phyloP scores from a whole-genome alignment of 768 basidiomycete species.

The Cystobasidiopsis lactophilus region DNA sequence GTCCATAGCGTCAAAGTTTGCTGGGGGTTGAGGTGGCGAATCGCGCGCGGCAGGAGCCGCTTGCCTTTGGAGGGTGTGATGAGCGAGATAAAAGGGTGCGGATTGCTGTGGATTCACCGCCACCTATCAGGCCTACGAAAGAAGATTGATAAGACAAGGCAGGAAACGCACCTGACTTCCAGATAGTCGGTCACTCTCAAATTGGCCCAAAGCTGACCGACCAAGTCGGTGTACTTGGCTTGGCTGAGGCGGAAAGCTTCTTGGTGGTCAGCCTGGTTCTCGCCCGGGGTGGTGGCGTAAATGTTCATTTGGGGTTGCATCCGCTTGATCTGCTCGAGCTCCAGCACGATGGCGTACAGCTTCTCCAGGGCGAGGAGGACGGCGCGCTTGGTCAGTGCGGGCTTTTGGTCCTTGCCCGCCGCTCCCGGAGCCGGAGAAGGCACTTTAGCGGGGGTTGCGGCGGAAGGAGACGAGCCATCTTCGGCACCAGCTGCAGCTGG shows the following conservation, averaged over 20 bases:
- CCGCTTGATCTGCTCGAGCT: slow-evolving; percentile 62
- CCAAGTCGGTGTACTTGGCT: slow-evolving; percentile 23
- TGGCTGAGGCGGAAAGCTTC: slow-evolving; percentile 2
- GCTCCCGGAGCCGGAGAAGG: too few relatives aligned
- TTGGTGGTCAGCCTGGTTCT: not conserved
- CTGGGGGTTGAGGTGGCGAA: slow-evolving; percentile 53
- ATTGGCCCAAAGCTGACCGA: slow-evolving; percentile 55
- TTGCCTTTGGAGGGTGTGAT: slow-evolving; percentile 78
- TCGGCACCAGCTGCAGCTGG: slow-evolving; percentile 26
- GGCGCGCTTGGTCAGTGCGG: slow-evolving; percentile 59
- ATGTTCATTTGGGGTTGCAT: slow-evolving; percentile 39
- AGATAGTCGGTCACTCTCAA: slow-evolving; percentile 72
- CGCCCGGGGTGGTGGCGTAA: slow-evolving; percentile 8
- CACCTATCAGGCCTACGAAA: not conserved
- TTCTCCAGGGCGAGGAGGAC: slow-evolving; percentile 56
- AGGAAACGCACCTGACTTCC: slow-evolving; percentile 53
- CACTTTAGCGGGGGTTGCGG: slow-evolving; percentile 28
- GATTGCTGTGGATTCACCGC: slow-evolving; percentile 44
- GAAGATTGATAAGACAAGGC: not conserved
- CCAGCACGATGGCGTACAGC: slow-evolving; percentile 61
- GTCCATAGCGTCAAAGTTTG: slow-evolving; percentile 73
- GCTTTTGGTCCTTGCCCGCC: too few relatives aligned
- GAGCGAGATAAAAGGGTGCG: slow-evolving; percentile 90
- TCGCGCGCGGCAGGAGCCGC: slow-evolving; percentile 65
- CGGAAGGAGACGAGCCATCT: slow-evolving; percentile 20